Conservation (phyloP, 139 green algal species). For the Dunaliella primolecta region DNA sequence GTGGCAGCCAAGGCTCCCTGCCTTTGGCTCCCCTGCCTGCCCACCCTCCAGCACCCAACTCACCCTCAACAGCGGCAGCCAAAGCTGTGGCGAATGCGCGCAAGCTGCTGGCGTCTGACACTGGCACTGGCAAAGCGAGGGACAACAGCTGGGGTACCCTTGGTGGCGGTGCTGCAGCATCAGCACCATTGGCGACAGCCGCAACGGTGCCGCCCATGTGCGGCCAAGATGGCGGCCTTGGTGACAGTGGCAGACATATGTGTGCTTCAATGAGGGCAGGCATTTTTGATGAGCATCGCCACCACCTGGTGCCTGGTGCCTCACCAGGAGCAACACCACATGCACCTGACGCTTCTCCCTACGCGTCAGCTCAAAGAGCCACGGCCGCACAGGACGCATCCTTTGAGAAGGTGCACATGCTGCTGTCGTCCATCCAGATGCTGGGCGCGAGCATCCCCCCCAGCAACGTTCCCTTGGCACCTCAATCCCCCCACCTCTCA, state of each 20-base stretch:
- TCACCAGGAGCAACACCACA: too few relatives aligned
- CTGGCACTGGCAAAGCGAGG: neutral
- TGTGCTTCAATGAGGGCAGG: neutral
- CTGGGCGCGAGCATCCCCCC: neutral
- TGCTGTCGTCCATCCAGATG: slow-evolving; percentile 10
- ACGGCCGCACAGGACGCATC: neutral
- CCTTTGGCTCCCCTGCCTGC: neutral
- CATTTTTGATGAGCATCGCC: too few relatives aligned
- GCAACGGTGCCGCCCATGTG: neutral
- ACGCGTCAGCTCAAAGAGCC: too few relatives aligned
- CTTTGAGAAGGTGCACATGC: slow-evolving; percentile 5
- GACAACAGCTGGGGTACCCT: neutral
- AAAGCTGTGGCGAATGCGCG: neutral
- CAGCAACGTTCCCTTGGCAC: neutral
- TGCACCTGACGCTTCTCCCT: too few relatives aligned
- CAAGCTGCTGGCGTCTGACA: neutral
- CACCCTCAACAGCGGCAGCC: neutral
- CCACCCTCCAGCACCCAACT: neutral
- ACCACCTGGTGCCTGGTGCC: too few relatives aligned
- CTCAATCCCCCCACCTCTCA: neutral
- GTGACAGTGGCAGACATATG: neutral
- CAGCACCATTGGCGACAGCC: too few relatives aligned
- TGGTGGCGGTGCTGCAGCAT: neutral
- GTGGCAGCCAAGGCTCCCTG: too few relatives aligned
- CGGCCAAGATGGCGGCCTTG: neutral